Evolutionary conservation across 192 early-diverging fungal species (phyloP).

Genomic region (Coemansia sp.): DNA sequence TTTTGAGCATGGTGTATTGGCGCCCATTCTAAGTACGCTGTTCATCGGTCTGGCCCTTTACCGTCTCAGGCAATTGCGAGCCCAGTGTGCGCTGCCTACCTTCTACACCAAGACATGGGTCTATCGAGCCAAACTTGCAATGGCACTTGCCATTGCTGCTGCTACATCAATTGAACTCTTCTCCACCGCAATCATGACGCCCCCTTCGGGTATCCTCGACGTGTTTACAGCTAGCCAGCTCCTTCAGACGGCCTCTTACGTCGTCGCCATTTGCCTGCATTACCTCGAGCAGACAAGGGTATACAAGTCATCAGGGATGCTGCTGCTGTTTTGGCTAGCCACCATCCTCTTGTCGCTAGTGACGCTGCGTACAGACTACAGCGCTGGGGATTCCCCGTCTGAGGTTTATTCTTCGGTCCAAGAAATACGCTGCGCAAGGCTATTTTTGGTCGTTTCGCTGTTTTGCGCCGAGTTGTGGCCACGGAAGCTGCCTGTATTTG

Average conservation of each 20-base stretch:
- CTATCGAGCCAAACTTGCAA: constrained; percentile 17
- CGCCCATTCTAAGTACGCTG: constrained; percentile 12
- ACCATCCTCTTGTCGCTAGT: constrained; percentile 7
- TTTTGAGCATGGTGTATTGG: constrained; percentile 27
- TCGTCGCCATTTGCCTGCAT: constrained; percentile 10
- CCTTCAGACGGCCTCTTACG: constrained; percentile 7
- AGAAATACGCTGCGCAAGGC: background rate
- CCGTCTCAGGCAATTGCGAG: background rate
- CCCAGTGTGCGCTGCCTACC: background rate
- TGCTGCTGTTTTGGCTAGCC: constrained; percentile 30
- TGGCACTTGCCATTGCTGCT: constrained; percentile 6
- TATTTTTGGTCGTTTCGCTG: constrained; percentile 7
- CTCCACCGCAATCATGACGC: background rate
- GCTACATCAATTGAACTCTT: constrained; percentile 11
- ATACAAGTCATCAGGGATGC: constrained; percentile 14
- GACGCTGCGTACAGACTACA: constrained; percentile 21
- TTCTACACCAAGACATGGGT: background rate
- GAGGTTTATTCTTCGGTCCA: background rate
- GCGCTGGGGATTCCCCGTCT: background rate
- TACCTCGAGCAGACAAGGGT: constrained; percentile 26
- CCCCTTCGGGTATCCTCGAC: background rate
- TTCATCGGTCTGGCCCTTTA: constrained; percentile 14
- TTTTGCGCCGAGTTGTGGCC: constrained; percentile 31
- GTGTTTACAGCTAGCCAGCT: constrained; percentile 14
- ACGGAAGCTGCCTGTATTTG: constrained; percentile 18